A percentile compares a stretch with the other conserved stretches of the same genome.
These are phyloP conservation scores for Tolypocladium capitatum DNA, from an alignment of 2,329 filamentous ascomycete genomes.

Conservation along the genomic window DNA sequence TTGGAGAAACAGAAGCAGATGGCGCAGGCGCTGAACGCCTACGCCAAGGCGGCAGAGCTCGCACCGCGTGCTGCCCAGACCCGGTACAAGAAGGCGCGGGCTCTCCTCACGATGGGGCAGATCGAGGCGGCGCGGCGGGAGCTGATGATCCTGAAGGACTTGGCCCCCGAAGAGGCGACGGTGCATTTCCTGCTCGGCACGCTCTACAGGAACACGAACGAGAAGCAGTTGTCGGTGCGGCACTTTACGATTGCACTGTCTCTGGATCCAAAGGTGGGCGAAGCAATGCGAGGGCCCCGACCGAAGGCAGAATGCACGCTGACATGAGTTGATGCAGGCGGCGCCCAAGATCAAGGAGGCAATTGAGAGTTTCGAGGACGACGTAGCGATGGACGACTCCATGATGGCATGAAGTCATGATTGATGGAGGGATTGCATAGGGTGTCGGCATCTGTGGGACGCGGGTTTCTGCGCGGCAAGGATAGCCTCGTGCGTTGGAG, in stretches of 20 bases:
- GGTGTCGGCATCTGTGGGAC: neutral
- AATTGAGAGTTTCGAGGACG: constrained; percentile 81
- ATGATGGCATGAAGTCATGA: constrained; percentile 40
- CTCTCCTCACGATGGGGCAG: constrained; percentile 62
- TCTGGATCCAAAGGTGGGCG: constrained; percentile 79
- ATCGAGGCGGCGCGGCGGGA: constrained; percentile 66
- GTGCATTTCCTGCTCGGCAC: constrained; percentile 91
- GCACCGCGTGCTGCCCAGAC: constrained; percentile 72
- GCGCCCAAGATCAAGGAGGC: constrained; percentile 91
- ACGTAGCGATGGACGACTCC: constrained; percentile 56
- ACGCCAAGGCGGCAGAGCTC: constrained; percentile 68
- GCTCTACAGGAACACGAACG: constrained; percentile 59
- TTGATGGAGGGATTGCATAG: constrained; percentile 7
- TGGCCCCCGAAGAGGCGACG: constrained; percentile 87
- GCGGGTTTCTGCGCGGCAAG: neutral
- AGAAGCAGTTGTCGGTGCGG: constrained; percentile 69
- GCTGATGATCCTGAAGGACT: constrained; percentile 74
- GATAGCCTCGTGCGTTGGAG: constrained; percentile 6
- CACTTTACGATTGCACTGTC: constrained; percentile 93
- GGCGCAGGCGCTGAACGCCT: constrained; percentile 65
- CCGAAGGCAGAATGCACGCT: neutral
- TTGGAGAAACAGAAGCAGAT: constrained; percentile 81
- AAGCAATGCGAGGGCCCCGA: neutral
- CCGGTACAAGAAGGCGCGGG: constrained; percentile 84
- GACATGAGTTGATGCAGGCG: constrained; percentile 41